Conservation (phyloP, 2,329 filamentous ascomycete species). For the Colletotrichum sp. region DNA sequence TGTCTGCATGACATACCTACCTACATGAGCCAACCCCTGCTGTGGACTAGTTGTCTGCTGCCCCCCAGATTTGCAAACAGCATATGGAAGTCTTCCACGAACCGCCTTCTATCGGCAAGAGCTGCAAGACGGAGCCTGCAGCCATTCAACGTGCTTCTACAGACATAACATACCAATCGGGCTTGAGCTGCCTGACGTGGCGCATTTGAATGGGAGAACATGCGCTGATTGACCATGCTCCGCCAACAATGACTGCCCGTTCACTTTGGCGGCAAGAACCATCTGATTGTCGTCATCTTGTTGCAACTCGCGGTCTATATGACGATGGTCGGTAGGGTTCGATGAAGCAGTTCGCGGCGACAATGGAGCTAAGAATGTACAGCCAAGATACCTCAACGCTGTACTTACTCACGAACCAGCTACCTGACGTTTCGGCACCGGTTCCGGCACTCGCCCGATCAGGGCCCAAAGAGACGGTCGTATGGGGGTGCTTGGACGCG, state of each 20-base stretch:
- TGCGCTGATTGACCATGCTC: not conserved
- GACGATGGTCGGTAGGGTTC: not conserved
- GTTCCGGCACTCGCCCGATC: slow-evolving; percentile 23
- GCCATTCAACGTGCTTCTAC: not conserved
- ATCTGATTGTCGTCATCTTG: not conserved
- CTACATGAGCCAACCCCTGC: slow-evolving; percentile 14
- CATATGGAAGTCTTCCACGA: not conserved
- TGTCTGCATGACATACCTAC: slow-evolving; percentile 19
- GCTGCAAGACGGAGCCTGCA: not conserved
- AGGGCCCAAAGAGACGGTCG: slow-evolving; percentile 21
- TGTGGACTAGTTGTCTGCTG: not conserved
- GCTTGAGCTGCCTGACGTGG: not conserved
- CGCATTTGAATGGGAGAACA: not conserved
- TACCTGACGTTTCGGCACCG: slow-evolving; percentile 21
- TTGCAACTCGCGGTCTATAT: not conserved
- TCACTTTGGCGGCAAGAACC: not conserved
- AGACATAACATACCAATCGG: not conserved
- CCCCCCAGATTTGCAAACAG: not conserved
- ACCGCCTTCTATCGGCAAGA: not conserved
- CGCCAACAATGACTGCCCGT: not conserved
- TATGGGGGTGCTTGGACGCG: slow-evolving; percentile 19
- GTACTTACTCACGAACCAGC: not conserved
- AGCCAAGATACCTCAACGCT: not conserved
- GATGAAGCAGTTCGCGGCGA: not conserved
- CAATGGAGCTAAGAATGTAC: not conserved